Base-by-base conservation (phyloP, 2,329 filamentous ascomycete genomes). In the Ascochyta lentis region DNA sequence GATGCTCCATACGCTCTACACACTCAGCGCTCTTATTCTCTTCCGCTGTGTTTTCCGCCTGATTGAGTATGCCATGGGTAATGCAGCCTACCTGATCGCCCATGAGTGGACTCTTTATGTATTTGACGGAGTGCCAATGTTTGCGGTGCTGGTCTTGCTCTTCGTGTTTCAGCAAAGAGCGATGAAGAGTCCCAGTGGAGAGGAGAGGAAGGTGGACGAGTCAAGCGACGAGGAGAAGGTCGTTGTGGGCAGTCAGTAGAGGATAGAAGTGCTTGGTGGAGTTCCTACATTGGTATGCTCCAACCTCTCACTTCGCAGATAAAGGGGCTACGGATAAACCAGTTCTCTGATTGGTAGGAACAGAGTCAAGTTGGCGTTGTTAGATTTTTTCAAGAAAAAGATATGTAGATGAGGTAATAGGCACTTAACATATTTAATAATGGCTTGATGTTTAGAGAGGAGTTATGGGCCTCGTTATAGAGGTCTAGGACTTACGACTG, bases 41-140 rank as follows among this genome's bases (percentile, higher is more conserved):
- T 56, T 82, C 10, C 77, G 83, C 34, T 80, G 75, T 33, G 63
- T 81, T 1, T 83, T 84, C 56, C 77, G 83, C 29, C 68, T 84
- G 22, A 67, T 79, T 8, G 83, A 85, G 68, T 86, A 82, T 58
- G 61, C 74, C 0, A 71, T 78, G 66, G 82, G 82, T 0, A 76
- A 78, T 37, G 67, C 75, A 16, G 78, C 81, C 1, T 78, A 76
- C 49, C 63, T 84, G 19, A 73, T 82, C 34, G 59, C 65, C 13
- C 73, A 77, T 35, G 81, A 84, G 69, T 72, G 74, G 48, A 80
- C 72, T 23, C 53, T 81, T 4, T 82, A 82, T 60, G 68, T 78
- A 16, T 80, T 83, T 51, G 81, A 83, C 70, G 77, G 79, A 6
- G 56, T 71, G 2, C 70, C 79, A 15, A 81, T 81, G 79, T 64